Evolutionary conservation across 495 filamentous ascomycete species (phyloP).

Genomic region (Xylaria cubensis): DNA sequence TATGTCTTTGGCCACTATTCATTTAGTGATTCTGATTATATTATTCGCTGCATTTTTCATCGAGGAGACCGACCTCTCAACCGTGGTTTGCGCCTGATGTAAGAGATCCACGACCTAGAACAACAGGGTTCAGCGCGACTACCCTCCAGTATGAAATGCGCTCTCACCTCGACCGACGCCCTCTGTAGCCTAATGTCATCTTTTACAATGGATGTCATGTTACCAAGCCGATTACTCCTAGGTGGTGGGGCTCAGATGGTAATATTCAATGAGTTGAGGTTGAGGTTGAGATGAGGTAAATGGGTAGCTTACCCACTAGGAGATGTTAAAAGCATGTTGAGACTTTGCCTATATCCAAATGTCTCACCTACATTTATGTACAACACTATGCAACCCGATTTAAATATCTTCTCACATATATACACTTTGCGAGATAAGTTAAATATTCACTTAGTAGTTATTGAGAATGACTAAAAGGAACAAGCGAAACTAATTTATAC

Average conservation of each 20-base stretch:
- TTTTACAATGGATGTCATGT: conserved; percentile 10
- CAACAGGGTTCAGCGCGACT: conserved; percentile 9
- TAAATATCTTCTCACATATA: no score
- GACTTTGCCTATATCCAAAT: not conserved
- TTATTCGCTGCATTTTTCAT: not conserved
- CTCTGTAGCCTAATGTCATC: conserved; percentile 1
- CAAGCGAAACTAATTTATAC: not conserved
- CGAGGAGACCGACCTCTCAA: conserved; percentile 15
- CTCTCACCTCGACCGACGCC: conserved; percentile 16
- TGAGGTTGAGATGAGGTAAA: not conserved
- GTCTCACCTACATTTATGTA: not conserved
- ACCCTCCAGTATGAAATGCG: not conserved
- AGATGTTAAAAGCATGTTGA: not conserved
- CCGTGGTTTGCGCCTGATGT: conserved; percentile 15
- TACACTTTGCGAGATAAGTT: not conserved
- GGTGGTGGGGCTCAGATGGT: not conserved
- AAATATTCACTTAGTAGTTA: not conserved
- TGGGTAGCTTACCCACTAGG: not conserved
- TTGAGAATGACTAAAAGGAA: not conserved
- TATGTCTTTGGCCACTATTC: conserved; percentile 6
- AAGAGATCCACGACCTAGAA: conserved; percentile 23
- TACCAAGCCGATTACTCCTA: not conserved
- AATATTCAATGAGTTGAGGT: not conserved
- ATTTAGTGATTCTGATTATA: conserved; percentile 3
- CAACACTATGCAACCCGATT: no score